Base-by-base conservation (phyloP, 305 asterid species). In the Fraxinus sp. region DNA sequence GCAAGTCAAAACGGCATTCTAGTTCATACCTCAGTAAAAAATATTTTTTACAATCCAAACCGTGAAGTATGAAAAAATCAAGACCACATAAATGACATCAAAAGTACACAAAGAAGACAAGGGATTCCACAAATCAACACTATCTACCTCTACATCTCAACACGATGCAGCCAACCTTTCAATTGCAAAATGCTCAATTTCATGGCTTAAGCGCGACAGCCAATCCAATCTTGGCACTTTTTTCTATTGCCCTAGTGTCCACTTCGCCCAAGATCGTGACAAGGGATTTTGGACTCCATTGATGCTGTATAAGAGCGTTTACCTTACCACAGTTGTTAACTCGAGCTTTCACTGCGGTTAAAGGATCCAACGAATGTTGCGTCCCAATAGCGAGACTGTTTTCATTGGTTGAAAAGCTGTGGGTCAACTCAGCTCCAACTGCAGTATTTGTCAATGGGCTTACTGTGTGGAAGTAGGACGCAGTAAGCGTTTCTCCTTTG, bases 161-260 rank as follows among this genome's bases (percentile, higher is more conserved):
- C 41, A 84, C 72, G 81, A 71, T 33, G 37, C 37, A 22, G 44
- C 64, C n/a, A 80, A 79, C 49, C 30, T 28, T 37, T 37, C 66
- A 68, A 59, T 41, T 55, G n/a, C 3, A 72, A 72, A 13, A 64
- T n/a, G 55, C 44, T 32, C 0, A 6, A 26, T 73, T 52, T 95
- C 96, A 95, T 35, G 99, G 98, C 84, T 92, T 94, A 76, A 96
- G 97, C 49, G 97, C 98, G n/a, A 96, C 83, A 64, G 98, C 95
- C 85, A 96, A 79, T 49, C 99, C 99, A 7, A 96, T 81, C 87
- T 94, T 94, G 0, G 99, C 97, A 20, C 97, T 93, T 84, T 92
- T 93, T 88, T 96, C 99, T 2, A 93, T 86, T 72, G 98, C 97
- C 86, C 90, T 81, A 8, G 99, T 94, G 92, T 96, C 98, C 78